phyloP scores from a whole-genome alignment of 2,329 filamentous ascomycete species.

The Aspergillus niger region DNA sequence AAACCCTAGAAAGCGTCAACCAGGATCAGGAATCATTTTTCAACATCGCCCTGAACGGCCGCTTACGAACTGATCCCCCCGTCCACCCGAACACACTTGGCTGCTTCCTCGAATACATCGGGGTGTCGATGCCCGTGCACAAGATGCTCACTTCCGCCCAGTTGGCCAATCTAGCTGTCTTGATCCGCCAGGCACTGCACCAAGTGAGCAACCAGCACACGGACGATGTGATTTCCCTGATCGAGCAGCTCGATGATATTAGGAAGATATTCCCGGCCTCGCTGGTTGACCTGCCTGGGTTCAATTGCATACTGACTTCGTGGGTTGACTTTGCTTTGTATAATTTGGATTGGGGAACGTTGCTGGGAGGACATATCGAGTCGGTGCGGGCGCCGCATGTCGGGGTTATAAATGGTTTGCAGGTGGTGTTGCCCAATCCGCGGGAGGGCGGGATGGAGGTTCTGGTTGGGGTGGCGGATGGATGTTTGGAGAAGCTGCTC shows the following conservation, averaged over 20 bases:
- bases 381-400: slow-evolving; percentile 35
- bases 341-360: slow-evolving; percentile 36
- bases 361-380: slow-evolving; percentile 31
- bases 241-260: slow-evolving; percentile 37
- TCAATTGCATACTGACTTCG: slow-evolving; percentile 36
- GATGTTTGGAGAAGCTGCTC: slow-evolving; percentile 30
- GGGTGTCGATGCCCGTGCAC: slow-evolving; percentile 23
- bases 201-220: slow-evolving; percentile 34
- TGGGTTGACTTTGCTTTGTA: slow-evolving; percentile 41
- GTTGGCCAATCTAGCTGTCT: slow-evolving; percentile 39
- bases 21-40: slow-evolving; percentile 37
- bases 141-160: slow-evolving; percentile 32
- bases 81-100: slow-evolving; percentile 42
- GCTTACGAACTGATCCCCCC: slow-evolving; percentile 35
- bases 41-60: slow-evolving; percentile 43
- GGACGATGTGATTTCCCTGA: slow-evolving; percentile 31
- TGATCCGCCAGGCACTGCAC: slow-evolving; percentile 37
- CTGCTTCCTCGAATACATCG: slow-evolving; percentile 44
- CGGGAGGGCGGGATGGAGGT: slow-evolving; percentile 39
- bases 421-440: slow-evolving; percentile 35
- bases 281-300: slow-evolving; percentile 40
- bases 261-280: slow-evolving; percentile 34
- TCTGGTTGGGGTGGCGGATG: slow-evolving; percentile 36
- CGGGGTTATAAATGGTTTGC: slow-evolving; percentile 38
- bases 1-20: slow-evolving; percentile 27